Percentiles rank a stretch among this genome's conserved stretches.
Conservation (phyloP, 2,329 filamentous ascomycete species). For the Emergomyces africanus region DNA sequence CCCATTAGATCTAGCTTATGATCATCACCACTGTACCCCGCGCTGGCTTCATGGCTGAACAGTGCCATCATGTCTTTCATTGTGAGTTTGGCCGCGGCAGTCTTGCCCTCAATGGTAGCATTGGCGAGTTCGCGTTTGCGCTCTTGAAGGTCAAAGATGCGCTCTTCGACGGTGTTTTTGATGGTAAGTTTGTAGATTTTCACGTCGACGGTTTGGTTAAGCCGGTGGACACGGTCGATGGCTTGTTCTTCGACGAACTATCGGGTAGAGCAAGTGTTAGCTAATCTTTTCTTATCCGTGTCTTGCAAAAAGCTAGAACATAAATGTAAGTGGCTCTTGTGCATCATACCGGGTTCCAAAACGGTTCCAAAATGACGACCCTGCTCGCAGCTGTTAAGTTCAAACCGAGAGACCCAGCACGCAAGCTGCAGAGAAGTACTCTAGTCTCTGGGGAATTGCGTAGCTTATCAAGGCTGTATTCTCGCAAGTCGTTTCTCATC, state of each 20-base stretch:
- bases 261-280: constrained; percentile 6
- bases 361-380: constrained; percentile 91
- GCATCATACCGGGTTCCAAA: constrained; percentile 78
- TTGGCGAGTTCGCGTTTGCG: constrained; percentile 88
- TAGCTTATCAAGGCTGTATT: constrained; percentile 68
- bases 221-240: constrained; percentile 95
- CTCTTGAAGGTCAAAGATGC: constrained; percentile 87
- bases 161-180: constrained; percentile 74
- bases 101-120: constrained; percentile 71
- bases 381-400: constrained; percentile 89
- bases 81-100: constrained; percentile 68
- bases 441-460: constrained; percentile 63
- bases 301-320: neutral
- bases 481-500: constrained; percentile 88
- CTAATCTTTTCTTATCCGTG: neutral
- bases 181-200: constrained; percentile 92
- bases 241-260: constrained; percentile 97
- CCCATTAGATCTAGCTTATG: constrained; percentile 19
- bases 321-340: neutral
- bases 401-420: constrained; percentile 82
- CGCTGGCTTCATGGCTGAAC: constrained; percentile 59
- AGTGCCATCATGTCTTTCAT: constrained; percentile 89
- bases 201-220: constrained; percentile 91
- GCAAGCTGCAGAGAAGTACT: constrained; percentile 81
- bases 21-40: constrained; percentile 29